Evolutionary conservation across 192 early-diverging fungal genomes (phyloP).

Genomic region (Funneliformis geosporum): DNA sequence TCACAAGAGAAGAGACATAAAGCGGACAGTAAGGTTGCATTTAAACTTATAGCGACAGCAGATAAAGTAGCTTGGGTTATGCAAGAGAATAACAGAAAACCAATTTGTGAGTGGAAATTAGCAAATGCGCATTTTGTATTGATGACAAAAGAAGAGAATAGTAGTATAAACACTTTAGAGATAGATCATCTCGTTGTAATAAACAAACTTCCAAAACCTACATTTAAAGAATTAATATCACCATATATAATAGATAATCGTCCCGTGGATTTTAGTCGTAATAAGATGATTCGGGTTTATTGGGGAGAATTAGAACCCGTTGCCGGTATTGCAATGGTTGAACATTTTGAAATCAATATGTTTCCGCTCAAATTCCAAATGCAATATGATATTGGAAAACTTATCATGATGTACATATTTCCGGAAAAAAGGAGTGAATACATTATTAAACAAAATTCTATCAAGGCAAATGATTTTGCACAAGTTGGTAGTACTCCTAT

Average conservation of each 20-base stretch:
- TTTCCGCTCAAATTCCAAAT: slow-evolving; percentile 81
- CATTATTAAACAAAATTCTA: background rate
- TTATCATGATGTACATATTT: slow-evolving; percentile 81
- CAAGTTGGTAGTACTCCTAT: background rate
- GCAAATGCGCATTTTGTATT: slow-evolving; percentile 64
- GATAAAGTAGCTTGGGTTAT: slow-evolving; percentile 76
- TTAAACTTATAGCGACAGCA: slow-evolving; percentile 56
- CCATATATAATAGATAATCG: slow-evolving; percentile 60
- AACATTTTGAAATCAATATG: slow-evolving; percentile 88
- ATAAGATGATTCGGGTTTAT: slow-evolving; percentile 89
- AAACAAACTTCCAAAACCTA: slow-evolving; percentile 60
- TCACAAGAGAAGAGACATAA: slow-evolving; percentile 59
- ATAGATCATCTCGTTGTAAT: slow-evolving; percentile 72
- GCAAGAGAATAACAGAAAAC: slow-evolving; percentile 62
- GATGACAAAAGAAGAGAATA: slow-evolving; percentile 84
- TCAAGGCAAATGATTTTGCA: background rate
- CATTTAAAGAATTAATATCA: slow-evolving; percentile 59
- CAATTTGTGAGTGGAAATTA: slow-evolving; percentile 73
- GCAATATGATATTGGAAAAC: slow-evolving; percentile 83
- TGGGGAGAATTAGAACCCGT: slow-evolving; percentile 81
- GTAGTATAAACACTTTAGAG: slow-evolving; percentile 69
- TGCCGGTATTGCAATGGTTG: slow-evolving; percentile 88
- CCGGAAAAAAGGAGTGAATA: slow-evolving; percentile 52
- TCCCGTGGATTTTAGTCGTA: slow-evolving; percentile 68
- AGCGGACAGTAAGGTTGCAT: slow-evolving; percentile 56